These are phyloP conservation scores for Daedaleopsis sinensis DNA, from an alignment of 768 basidiomycete genomes.

Conservation along the genomic window DNA sequence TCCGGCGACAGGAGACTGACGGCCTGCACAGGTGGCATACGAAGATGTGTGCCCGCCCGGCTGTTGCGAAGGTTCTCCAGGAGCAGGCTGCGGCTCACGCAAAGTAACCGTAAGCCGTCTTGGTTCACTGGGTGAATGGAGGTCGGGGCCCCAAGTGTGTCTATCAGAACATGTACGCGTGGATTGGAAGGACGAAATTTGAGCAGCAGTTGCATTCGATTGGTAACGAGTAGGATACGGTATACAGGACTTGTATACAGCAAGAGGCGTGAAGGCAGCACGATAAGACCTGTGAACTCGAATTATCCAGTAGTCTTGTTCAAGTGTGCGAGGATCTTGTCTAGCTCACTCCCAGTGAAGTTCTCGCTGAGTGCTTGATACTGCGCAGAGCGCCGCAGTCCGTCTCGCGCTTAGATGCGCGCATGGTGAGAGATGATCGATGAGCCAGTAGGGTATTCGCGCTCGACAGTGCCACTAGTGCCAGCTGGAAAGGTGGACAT, in stretches of 20 bases:
- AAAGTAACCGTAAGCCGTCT: too few species aligned
- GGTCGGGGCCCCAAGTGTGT: background rate
- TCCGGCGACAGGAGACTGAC: too few species aligned
- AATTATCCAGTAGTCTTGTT: conserved; percentile 53
- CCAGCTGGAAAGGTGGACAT: conserved; percentile 1
- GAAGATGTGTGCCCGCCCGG: too few species aligned
- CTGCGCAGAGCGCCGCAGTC: conserved; percentile 38
- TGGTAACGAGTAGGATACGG: too few species aligned
- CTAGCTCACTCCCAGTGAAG: conserved; percentile 64
- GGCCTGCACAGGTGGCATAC: too few species aligned
- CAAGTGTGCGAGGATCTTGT: conserved; percentile 61
- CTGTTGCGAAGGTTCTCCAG: too few species aligned
- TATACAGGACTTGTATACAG: too few species aligned
- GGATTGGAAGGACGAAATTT: background rate
- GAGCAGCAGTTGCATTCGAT: background rate
- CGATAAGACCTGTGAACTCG: background rate
- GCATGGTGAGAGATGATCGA: background rate
- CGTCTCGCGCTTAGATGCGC: conserved; percentile 1
- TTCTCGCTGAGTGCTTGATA: conserved; percentile 75
- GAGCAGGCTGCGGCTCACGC: too few species aligned
- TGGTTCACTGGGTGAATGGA: too few species aligned
- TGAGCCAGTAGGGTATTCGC: background rate
- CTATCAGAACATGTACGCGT: background rate
- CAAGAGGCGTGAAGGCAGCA: background rate
- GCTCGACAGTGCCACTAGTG: background rate